Evolutionary conservation across 148 eudicot genomes (phyloP).

Genomic region (Camellia granthamiana): DNA sequence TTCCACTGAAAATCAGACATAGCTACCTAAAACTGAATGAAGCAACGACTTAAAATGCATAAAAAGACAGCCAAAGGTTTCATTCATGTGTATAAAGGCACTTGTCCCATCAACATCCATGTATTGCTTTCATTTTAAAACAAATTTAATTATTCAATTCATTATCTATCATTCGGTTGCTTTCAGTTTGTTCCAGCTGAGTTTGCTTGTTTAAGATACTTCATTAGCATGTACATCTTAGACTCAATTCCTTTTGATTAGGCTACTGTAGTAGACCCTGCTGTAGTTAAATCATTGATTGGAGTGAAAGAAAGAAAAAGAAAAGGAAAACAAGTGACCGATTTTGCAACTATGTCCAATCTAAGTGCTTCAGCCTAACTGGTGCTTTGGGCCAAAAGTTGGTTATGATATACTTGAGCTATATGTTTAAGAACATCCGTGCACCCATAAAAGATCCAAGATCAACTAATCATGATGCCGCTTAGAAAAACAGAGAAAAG

Average conservation of each 20-base stretch:
- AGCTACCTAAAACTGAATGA: not conserved
- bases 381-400: not conserved
- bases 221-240: not conserved
- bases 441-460: not conserved
- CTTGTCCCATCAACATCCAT: not conserved
- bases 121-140: not conserved
- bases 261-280: not conserved
- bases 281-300: not conserved
- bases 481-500: not conserved
- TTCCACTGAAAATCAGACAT: not conserved
- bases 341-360: not conserved
- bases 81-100: not conserved
- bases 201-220: not conserved
- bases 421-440: not conserved
- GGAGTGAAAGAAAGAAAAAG: not conserved
- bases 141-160: not conserved
- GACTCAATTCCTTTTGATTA: not conserved
- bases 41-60: not conserved
- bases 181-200: not conserved
- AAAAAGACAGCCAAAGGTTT: not conserved
- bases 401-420: not conserved
- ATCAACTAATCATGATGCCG: not conserved
- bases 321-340: not conserved
- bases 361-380: not conserved
- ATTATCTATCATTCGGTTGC: not conserved